A percentile compares a stretch with the other conserved stretches of the same genome.
These are phyloP conservation scores for Lasiodiplodia citricola DNA, from an alignment of 2,329 filamentous ascomycete species.

Conservation along the genomic window DNA sequence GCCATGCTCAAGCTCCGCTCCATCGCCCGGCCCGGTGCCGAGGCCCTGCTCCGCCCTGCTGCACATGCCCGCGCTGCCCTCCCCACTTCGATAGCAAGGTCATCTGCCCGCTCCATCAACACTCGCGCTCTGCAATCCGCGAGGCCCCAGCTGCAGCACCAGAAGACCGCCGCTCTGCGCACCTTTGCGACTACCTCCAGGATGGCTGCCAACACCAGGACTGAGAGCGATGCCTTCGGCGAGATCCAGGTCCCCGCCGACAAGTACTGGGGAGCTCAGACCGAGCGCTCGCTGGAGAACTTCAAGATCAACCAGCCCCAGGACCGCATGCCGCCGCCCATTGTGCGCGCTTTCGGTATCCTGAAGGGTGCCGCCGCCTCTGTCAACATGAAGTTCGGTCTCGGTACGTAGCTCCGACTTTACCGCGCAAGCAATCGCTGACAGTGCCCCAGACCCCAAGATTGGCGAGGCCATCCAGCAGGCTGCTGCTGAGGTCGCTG, in stretches of 20 bases:
- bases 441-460: constrained; percentile 70
- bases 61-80: constrained; percentile 43
- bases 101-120: constrained; percentile 23
- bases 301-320: constrained; percentile 99
- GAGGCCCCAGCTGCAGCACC: constrained; percentile 6
- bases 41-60: constrained; percentile 41
- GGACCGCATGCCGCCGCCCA: constrained; percentile 94
- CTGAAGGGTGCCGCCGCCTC: constrained; percentile 95
- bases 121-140: constrained; percentile 16
- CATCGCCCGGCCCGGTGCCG: constrained; percentile 40
- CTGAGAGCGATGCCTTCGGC: constrained; percentile 97
- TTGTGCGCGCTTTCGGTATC: constrained; percentile 93
- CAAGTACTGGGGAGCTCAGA: constrained; percentile 99
- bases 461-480: constrained; percentile 90
- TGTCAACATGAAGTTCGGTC: constrained; percentile 93
- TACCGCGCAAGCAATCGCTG: constrained; percentile 27
- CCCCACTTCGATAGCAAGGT: constrained; percentile 24
- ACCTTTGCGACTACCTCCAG: constrained; percentile 40
- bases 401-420: constrained; percentile 60
- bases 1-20: constrained; percentile 37
- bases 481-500: constrained; percentile 90
- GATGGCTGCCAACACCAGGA: constrained; percentile 63
- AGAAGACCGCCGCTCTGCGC: constrained; percentile 30
- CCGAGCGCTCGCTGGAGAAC: constrained; percentile 93
- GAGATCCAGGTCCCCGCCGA: constrained; percentile 89